These are phyloP conservation scores for Gossypium davidsonii DNA, from an alignment of 441 rosid genomes.

Conservation along the genomic window DNA sequence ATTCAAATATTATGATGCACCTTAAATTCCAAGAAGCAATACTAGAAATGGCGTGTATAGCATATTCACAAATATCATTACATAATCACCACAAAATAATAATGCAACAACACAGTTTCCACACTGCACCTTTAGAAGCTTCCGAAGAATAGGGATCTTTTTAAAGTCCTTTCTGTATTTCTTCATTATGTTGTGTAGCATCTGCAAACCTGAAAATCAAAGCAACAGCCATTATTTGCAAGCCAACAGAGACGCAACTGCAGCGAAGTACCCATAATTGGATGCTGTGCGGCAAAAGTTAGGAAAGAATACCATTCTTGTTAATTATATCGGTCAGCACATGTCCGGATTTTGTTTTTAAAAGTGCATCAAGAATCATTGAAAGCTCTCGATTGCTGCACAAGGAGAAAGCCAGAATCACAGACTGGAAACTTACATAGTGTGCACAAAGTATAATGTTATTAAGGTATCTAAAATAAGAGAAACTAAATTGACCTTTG, in stretches of 20 bases:
- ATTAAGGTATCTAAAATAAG: conserved; percentile 12
- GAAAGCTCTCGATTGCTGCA: conserved; percentile 97
- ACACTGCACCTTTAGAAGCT: conserved; percentile 82
- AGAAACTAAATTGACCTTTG: conserved; percentile 55
- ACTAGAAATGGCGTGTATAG: conserved; percentile 1
- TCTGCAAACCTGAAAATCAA: conserved; percentile 66
- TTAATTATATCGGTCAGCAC: conserved; percentile 78
- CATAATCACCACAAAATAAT: background rate
- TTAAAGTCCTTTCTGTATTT: conserved; percentile 85
- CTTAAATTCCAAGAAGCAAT: background rate
- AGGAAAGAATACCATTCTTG: conserved; percentile 71
- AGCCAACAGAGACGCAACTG: conserved; percentile 2
- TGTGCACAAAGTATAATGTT: background rate
- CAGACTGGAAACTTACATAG: conserved; percentile 9
- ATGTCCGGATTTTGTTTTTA: conserved; percentile 80
- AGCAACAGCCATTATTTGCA: conserved; percentile 13
- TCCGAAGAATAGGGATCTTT: conserved; percentile 93
- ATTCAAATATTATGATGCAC: background rate
- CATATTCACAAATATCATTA: conserved; percentile 4
- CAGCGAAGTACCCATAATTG: background rate
- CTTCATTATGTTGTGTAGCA: conserved; percentile 96
- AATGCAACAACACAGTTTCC: conserved; percentile 6
- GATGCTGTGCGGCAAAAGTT: conserved; percentile 15
- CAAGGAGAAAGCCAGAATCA: conserved; percentile 22
- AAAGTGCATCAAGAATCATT: conserved; percentile 95